phyloP scores from a whole-genome alignment of 1,284 basidiomycete species.

The Malassezia nana region DNA sequence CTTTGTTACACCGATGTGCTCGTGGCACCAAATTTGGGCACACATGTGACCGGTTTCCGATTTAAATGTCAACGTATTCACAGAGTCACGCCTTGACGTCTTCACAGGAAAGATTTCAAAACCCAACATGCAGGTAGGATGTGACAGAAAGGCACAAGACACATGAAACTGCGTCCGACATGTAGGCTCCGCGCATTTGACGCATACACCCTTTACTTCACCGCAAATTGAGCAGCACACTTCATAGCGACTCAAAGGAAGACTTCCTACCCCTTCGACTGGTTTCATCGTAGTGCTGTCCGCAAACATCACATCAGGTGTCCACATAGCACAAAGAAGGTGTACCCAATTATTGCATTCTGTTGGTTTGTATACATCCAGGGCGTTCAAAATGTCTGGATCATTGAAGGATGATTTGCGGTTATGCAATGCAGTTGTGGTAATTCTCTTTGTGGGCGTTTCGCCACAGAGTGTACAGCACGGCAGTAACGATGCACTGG shows the following conservation, averaged over 20 bases:
- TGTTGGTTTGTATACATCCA: slow-evolving; percentile 81
- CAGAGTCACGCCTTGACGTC: slow-evolving; percentile 41
- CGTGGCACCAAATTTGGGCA: slow-evolving; percentile 69
- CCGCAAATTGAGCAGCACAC: slow-evolving; percentile 55
- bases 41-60: slow-evolving; percentile 73
- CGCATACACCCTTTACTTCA: slow-evolving; percentile 61
- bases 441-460: slow-evolving; percentile 4
- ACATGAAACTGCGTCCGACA: slow-evolving; percentile 73
- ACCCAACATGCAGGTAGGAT: slow-evolving; percentile 61
- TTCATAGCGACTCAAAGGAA: slow-evolving; percentile 52
- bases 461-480: slow-evolving; percentile 34
- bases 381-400: slow-evolving; percentile 45
- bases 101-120: slow-evolving; percentile 77
- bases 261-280: slow-evolving; percentile 75
- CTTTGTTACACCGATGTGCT: slow-evolving; percentile 58
- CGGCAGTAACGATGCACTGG: slow-evolving; percentile 29
- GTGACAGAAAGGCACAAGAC: slow-evolving; percentile 76
- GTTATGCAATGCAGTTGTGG: background rate
- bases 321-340: slow-evolving; percentile 75
- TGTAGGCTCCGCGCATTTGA: slow-evolving; percentile 62
- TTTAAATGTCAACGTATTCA: slow-evolving; percentile 67
- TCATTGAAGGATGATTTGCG: background rate
- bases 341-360: slow-evolving; percentile 90
- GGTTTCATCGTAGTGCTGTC: slow-evolving; percentile 62
- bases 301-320: slow-evolving; percentile 69